phyloP scores from a whole-genome alignment of 345 rosid species.

The Cardamine resedifolia region DNA sequence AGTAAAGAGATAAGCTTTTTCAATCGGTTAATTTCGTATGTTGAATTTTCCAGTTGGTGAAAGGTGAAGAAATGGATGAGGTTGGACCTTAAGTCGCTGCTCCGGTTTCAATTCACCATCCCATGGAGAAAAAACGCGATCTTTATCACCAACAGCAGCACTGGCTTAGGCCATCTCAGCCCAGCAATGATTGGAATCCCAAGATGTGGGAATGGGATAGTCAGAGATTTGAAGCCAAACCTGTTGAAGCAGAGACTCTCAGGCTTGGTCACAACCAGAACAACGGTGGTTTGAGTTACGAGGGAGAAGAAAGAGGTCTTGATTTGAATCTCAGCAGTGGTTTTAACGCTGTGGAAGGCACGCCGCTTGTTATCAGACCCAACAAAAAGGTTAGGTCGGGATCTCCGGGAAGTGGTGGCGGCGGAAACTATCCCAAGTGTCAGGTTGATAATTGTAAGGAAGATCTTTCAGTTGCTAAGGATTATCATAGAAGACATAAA shows the following conservation, averaged over 20 bases:
- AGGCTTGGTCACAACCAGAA: slow-evolving; percentile 32
- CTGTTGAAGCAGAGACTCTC: slow-evolving; percentile 41
- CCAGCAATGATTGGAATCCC: slow-evolving; percentile 59
- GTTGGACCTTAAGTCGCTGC: slow-evolving; percentile 61
- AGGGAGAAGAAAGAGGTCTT: slow-evolving; percentile 48
- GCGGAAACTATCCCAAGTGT: slow-evolving; percentile 59
- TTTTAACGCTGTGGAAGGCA: slow-evolving; percentile 45
- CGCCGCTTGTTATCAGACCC: slow-evolving; percentile 46
- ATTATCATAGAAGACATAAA: slow-evolving; percentile 89
- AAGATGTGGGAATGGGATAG: slow-evolving; percentile 80
- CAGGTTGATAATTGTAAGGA: slow-evolving; percentile 87
- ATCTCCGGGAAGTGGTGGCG: slow-evolving; percentile 57
- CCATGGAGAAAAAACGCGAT: slow-evolving; percentile 60
- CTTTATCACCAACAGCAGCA: slow-evolving; percentile 38
- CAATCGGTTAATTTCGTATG: not conserved
- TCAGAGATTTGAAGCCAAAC: slow-evolving; percentile 60
- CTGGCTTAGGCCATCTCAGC: slow-evolving; percentile 26
- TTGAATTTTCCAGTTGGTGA: slow-evolving; percentile 19
- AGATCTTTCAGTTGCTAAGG: slow-evolving; percentile 73
- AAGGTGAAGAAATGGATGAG: slow-evolving; percentile 57
- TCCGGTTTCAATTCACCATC: slow-evolving; percentile 53
- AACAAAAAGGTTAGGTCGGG: slow-evolving; percentile 70
- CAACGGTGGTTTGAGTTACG: slow-evolving; percentile 25
- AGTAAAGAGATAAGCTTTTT: not conserved
- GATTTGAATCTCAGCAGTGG: slow-evolving; percentile 69